Evolutionary conservation across 2,329 filamentous ascomycete genomes (phyloP).

Genomic region (Monilinia vaccinii-corymbosi): DNA sequence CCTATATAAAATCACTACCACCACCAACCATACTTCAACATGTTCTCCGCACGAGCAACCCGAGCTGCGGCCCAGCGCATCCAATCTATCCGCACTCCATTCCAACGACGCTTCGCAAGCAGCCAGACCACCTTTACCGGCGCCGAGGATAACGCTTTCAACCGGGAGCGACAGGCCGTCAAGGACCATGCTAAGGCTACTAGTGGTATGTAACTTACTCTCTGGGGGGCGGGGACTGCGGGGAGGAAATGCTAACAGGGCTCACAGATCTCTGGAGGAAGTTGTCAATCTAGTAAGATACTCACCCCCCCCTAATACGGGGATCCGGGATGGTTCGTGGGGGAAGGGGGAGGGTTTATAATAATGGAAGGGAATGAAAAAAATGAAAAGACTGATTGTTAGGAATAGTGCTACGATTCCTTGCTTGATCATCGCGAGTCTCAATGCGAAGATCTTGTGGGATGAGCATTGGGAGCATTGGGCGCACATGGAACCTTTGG

Average conservation of each 20-base stretch:
- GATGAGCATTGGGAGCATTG: conserved; percentile 96
- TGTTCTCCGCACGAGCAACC: conserved; percentile 56
- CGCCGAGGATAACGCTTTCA: conserved; percentile 77
- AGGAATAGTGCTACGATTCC: conserved; percentile 62
- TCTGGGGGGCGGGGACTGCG: no score
- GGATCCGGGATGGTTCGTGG: not conserved
- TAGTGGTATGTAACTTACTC: conserved; percentile 53
- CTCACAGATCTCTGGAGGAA: conserved; percentile 83
- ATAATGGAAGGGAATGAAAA: not conserved
- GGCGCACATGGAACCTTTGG: conserved; percentile 72
- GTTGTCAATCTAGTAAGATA: conserved; percentile 83
- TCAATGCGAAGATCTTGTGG: conserved; percentile 90
- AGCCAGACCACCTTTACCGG: conserved; percentile 49
- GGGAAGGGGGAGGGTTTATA: not conserved
- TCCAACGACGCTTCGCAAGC: conserved; percentile 66
- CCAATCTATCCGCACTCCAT: conserved; percentile 43
- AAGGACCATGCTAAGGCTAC: conserved; percentile 83
- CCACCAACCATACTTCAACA: conserved; percentile 32
- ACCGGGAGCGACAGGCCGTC: conserved; percentile 81
- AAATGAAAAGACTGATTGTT: conserved; percentile 13
- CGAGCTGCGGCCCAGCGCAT: conserved; percentile 53
- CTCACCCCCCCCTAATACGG: not conserved
- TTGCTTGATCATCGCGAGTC: conserved; percentile 56
- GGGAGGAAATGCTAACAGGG: conserved; percentile 13
- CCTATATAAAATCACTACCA: conserved; percentile 4